Evolutionary conservation across 108 stramenopile species (phyloP), one percentile per base, ranked within the genome.

Genomic region (Skeletonema grethae): DNA sequence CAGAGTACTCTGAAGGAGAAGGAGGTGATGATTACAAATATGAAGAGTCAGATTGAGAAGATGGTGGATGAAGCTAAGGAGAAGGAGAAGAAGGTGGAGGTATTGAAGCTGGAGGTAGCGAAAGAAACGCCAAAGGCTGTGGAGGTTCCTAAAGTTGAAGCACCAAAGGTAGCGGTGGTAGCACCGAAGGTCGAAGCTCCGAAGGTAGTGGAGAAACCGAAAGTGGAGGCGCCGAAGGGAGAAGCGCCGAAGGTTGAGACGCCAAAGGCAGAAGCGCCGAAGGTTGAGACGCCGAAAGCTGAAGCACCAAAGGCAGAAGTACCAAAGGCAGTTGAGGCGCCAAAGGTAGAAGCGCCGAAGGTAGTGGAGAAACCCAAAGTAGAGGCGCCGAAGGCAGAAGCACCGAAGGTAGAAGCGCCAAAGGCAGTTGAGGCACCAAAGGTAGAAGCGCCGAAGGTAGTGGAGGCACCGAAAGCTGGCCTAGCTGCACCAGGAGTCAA

Each of bases 11-110:
- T 53, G 50, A 53, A 53, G 22, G 50, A 53, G 50, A 53, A 53
- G 50, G 50, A 53, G 50, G 50, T 53, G 18, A 53, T 53, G 50
- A 53, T 53, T 53, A 53, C 50, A 5, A 22, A 53, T 53, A 53
- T 53, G 50, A 53, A 53, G 50, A 53, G 50, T 53, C 50, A 53
- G 22, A 53, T 53, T 53, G 22, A 20, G 22, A 53, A 53, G 22
- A 20, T 53, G 18, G 50, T 53, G 50, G 50, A 22, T 1, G 50
- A 43, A n/a, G 15, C 41, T 0, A n/a, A n/a, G 15, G n/a, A 53
- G 50, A 22, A 43, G 41, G 10, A 53, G 50, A 7, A 22, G 50
- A 28, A 28, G 25, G 25, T 28, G 25, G 25, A 28, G 25, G 25
- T 28, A 28, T 1, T 1, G 25, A 28, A 28, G 25, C 15, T 43